Percentiles rank a stretch among this genome's conserved stretches.
Evolutionary conservation across 2,329 filamentous ascomycete species (phyloP).

Genomic region (Colletotrichum falcatum): DNA sequence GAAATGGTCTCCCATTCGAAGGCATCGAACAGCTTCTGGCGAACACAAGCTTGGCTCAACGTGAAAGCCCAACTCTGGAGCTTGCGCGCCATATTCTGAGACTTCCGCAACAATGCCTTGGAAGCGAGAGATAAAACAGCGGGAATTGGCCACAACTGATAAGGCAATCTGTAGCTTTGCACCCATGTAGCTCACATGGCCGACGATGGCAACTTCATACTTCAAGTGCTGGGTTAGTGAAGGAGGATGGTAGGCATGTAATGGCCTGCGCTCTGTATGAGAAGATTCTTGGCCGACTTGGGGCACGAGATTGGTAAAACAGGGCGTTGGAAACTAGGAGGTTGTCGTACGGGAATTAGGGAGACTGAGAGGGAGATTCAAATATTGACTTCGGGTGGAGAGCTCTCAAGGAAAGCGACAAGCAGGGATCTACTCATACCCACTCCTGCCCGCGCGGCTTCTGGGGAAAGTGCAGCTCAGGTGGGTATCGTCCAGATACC

Average conservation of each 20-base stretch:
- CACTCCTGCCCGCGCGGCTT: neutral
- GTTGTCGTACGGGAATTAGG: neutral
- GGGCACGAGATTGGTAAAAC: neutral
- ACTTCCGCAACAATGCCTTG: too few species aligned
- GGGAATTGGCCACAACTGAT: neutral
- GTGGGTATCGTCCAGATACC: neutral
- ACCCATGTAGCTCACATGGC: neutral
- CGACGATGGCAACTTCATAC: neutral
- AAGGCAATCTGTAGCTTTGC: neutral
- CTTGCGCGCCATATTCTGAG: conserved; percentile 11
- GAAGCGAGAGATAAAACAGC: too few species aligned
- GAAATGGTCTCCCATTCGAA: conserved; percentile 2
- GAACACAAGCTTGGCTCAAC: neutral
- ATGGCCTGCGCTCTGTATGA: neutral
- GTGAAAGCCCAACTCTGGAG: conserved; percentile 16
- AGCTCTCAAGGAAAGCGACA: neutral
- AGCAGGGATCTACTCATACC: conserved; percentile 10
- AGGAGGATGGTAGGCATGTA: neutral
- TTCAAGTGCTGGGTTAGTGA: neutral
- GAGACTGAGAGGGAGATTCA: neutral
- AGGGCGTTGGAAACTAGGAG: neutral
- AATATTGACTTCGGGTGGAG: neutral
- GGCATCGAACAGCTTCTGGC: neutral
- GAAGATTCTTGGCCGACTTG: neutral
- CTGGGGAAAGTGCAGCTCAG: conserved; percentile 21